phyloP scores from a whole-genome alignment of 2,329 filamentous ascomycete genomes.

The Atkinsonella texensis region DNA sequence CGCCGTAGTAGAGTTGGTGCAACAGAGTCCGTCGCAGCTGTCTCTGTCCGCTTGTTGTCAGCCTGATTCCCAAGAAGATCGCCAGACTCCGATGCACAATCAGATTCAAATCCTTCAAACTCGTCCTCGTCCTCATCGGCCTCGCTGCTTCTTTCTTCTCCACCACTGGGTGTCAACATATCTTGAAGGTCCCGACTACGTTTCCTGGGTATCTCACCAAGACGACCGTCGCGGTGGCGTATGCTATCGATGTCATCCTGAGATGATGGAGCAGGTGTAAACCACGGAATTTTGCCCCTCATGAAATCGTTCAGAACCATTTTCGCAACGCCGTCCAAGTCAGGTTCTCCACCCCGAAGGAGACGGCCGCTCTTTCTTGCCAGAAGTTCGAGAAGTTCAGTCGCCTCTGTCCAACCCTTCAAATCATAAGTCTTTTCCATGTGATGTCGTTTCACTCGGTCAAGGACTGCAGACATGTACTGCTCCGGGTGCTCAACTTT shows the following conservation, averaged over 20 bases:
- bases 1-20: neutral
- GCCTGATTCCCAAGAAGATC: neutral
- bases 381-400: slow-evolving; percentile 75
- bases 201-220: slow-evolving; percentile 82
- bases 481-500: slow-evolving; percentile 95
- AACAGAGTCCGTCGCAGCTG: neutral
- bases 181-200: slow-evolving; percentile 49
- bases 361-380: slow-evolving; percentile 79
- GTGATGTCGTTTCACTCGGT: slow-evolving; percentile 72
- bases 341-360: slow-evolving; percentile 85
- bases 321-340: slow-evolving; percentile 89
- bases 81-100: neutral
- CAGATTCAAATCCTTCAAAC: neutral
- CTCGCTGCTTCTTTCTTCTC: neutral
- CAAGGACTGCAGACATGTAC: slow-evolving; percentile 76
- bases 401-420: slow-evolving; percentile 62
- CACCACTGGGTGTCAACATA: slow-evolving; percentile 14
- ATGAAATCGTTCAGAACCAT: slow-evolving; percentile 97
- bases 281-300: slow-evolving; percentile 93
- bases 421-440: slow-evolving; percentile 89
- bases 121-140: neutral
- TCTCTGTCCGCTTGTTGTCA: neutral
- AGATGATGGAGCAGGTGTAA: slow-evolving; percentile 61
- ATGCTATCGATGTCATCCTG: slow-evolving; percentile 38
- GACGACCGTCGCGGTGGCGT: slow-evolving; percentile 62